Base-by-base conservation (phyloP, 192 early-diverging fungal genomes). In the Rhizoclosmatium sp. region DNA sequence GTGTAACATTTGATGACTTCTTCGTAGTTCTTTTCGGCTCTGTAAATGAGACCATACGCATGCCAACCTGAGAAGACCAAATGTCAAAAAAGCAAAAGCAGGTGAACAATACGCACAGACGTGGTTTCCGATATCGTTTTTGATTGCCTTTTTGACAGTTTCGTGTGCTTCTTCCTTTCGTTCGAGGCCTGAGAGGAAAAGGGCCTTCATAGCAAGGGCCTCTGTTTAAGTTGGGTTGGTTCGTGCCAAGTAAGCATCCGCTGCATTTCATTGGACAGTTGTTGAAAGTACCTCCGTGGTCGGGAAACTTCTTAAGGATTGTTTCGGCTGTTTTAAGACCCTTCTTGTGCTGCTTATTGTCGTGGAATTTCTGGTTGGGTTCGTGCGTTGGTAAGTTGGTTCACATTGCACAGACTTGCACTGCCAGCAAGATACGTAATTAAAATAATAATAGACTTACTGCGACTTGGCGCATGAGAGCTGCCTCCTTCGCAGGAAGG, bases 301-400 rank as follows among this genome's bases (percentile, higher is more conserved):
- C 91, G 49, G 98, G 94, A 60, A 90, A 91, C 87, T 94, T 98
- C 87, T 94, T 96, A 71, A 99, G 83, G 77, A 99, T 97, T 81
- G 93, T 92, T 21, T 99, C 96, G 19, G 93, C 89, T 3, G 87
- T 83, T 82, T 98, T 97, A 21, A 99, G 82, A 10, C 96, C 98
- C 76, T 94, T 95, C 83, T 97, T 97, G 89, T 97, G 97, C 82
- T 98, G 95, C 81, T 94, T 95, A 75, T 90, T 85, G 84, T 99
- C 98, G 83, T 96, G 98, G 78, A 94, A 89, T 93, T 95, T 96
- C 95, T 97, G 86, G 16, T 65, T 75, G 14, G 9, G 21, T 51
- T 49, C 9, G 7, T 69, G 61, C 60, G 74, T 31, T 21, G 14
- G n/a, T 58, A n/a, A 14, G 40, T 19, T 21, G 70, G 7, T 23